These are phyloP conservation scores for Aurantiochytrium sp. DNA, from an alignment of 108 stramenopile species.

Conservation along the genomic window DNA sequence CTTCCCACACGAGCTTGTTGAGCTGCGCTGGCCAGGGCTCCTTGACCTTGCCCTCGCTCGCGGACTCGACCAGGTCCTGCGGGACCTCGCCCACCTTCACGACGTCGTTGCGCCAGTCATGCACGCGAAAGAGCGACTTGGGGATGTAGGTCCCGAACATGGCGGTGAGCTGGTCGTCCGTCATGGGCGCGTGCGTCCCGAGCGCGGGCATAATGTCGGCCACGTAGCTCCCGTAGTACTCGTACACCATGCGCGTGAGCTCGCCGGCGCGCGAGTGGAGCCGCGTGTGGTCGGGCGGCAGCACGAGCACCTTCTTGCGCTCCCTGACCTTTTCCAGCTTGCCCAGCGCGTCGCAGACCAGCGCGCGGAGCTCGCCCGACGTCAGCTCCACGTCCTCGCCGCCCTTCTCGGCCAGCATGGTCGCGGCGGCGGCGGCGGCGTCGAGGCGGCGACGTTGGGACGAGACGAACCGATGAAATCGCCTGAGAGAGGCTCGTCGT, in stretches of 20 bases:
- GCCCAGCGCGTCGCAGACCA: not conserved
- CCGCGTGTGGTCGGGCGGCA: slow-evolving; percentile 87
- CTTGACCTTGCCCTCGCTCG: slow-evolving; percentile 62
- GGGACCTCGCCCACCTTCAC: slow-evolving; percentile 85
- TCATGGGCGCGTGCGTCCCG: slow-evolving; percentile 89
- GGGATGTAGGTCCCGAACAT: slow-evolving; percentile 75
- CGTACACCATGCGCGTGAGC: slow-evolving; percentile 71
- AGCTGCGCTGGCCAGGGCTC: slow-evolving; percentile 86
- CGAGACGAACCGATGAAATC: no score
- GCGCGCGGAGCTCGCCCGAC: not conserved
- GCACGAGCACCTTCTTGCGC: slow-evolving; percentile 71
- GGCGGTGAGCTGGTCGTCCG: slow-evolving; percentile 62
- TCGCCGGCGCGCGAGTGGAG: slow-evolving; percentile 78
- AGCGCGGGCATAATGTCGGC: slow-evolving; percentile 79
- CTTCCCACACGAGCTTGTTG: slow-evolving; percentile 82
- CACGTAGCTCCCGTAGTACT: slow-evolving; percentile 71
- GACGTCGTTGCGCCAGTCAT: slow-evolving; percentile 90
- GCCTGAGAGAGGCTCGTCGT: no score
- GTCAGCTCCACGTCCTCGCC: not conserved
- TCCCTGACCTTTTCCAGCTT: slow-evolving; percentile 22
- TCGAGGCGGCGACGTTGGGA: no score
- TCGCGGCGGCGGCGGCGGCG: no score
- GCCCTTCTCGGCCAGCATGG: not conserved
- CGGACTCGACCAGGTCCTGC: slow-evolving; percentile 64
- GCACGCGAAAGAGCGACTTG: slow-evolving; percentile 68